phyloP scores from a whole-genome alignment of 371 early-diverging fungal species.

The Rhizomucor miehei region DNA sequence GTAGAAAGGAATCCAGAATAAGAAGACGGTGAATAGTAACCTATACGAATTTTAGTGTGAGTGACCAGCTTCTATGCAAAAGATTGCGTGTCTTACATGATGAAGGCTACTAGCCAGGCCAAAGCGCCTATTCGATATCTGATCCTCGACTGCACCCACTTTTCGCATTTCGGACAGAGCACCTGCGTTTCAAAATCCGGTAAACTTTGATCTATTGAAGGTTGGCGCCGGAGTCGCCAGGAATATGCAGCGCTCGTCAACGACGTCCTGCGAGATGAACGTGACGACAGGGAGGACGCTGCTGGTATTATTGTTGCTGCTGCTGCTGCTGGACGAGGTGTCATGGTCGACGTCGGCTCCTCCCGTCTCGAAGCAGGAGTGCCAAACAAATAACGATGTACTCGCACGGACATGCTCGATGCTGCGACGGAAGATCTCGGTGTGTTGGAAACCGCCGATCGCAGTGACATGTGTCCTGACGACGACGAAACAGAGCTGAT shows the following conservation, averaged over 20 bases:
- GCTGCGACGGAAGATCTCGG: slow-evolving; percentile 4
- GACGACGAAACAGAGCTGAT: slow-evolving; percentile 2
- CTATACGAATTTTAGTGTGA: slow-evolving; percentile 11
- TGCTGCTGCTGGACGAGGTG: too few relatives aligned
- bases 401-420: slow-evolving; percentile 16
- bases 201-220: slow-evolving; percentile 15
- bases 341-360: too few relatives aligned
- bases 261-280: background rate
- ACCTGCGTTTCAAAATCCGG: slow-evolving; percentile 41
- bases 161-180: slow-evolving; percentile 31
- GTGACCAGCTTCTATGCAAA: background rate
- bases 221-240: slow-evolving; percentile 19
- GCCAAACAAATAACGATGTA: slow-evolving; percentile 16
- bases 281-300: too few relatives aligned
- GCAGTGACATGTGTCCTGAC: background rate
- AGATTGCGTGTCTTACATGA: too few relatives aligned
- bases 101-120: slow-evolving; percentile 32
- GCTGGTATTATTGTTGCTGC: too few relatives aligned
- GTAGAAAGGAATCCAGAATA: slow-evolving; percentile 45
- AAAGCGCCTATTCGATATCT: slow-evolving; percentile 34
- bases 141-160: slow-evolving; percentile 34
- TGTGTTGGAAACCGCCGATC: too few relatives aligned
- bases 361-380: slow-evolving; percentile 11
- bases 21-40: slow-evolving; percentile 31
- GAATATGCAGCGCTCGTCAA: slow-evolving; percentile 9